These are phyloP conservation scores for Ensete ventricosum DNA, from an alignment of 176 grass and related monocot genomes.

Conservation along the genomic window DNA sequence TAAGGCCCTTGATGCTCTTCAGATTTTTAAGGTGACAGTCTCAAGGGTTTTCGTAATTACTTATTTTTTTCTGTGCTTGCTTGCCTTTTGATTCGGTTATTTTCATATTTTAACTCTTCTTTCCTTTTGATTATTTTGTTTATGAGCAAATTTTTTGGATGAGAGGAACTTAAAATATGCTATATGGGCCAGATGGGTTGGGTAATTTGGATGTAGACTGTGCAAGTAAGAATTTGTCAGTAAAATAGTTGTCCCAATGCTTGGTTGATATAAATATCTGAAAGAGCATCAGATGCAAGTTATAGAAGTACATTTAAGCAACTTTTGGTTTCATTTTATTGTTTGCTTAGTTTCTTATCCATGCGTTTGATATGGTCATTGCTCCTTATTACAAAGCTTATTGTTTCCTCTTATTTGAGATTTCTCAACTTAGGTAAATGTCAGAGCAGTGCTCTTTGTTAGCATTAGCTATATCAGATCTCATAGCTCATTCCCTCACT, in stretches of 20 bases:
- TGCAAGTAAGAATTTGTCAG: no score
- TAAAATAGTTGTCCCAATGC: no score
- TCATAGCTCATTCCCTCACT: background rate
- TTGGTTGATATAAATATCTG: no score
- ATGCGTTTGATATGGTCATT: no score
- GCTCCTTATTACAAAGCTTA: no score
- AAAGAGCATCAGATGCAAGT: no score
- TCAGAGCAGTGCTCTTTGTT: background rate
- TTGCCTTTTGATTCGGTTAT: conserved; percentile 1
- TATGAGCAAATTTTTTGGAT: background rate
- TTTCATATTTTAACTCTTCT: conserved; percentile 11
- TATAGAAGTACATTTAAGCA: no score
- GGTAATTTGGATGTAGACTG: no score
- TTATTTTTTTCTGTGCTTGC: background rate
- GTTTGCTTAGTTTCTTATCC: no score
- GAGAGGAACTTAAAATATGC: background rate
- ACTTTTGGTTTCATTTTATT: no score
- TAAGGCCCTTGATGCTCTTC: conserved; percentile 77
- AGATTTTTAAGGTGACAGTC: conserved; percentile 71
- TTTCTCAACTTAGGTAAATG: background rate
- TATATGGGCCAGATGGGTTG: background rate
- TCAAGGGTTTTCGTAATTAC: conserved; percentile 2
- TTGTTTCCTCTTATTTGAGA: no score
- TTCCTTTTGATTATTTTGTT: background rate
- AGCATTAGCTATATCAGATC: background rate